Evolutionary conservation across 805 yeast genomes (phyloP), one percentile per base, ranked within the genome.

Genomic region (Sugiyamaella mastotermitis): DNA sequence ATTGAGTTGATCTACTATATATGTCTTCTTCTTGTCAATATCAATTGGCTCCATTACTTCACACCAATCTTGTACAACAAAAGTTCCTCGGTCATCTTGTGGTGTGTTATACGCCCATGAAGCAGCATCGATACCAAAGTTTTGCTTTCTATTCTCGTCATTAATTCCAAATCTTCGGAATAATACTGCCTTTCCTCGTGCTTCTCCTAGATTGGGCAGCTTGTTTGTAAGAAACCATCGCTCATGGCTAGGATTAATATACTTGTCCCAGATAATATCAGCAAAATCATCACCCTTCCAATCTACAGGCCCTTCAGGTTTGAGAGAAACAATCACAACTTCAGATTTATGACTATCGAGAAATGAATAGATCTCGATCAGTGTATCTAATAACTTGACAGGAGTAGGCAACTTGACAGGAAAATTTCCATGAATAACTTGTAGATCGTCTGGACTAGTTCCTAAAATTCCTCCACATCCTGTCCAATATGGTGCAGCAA

Each of bases 31-130:
- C 50, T 68, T 72, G 13, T 66, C 56, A 41, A 81, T 69, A 49
- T 76, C 85, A 5, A 63, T 65, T 5, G 61, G 66, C 26, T 60
- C 56, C 42, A 68, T 64, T 41, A 83, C 66, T 55, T 80, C 87
- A 60, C 83, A 79, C 64, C 68, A 81, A 58, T 83, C 92, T 60
- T 83, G 92, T 13, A 82, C 83, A 18, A 71, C 74, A 51, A 78
- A 65, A 3, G 51, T 23, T 7, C 82, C 83, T 38, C 80, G 64
- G 53, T 79, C 84, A 51, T 79, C 85, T 43, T 74, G 73, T 5
- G 75, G 66, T 45, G 81, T 70, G 58, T 80, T 79, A 60, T 79
- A 78, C 22, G 58, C 49, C 88, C 90, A 83, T 13, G 30, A 32
- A 3, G 76, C 58, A 9, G 87, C 87, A 22, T 79, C 78, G 41